Percentiles rank a stretch among this genome's conserved stretches.
phyloP scores from a whole-genome alignment of 148 eudicot genomes.

The Rhododendron ferrugineum region DNA sequence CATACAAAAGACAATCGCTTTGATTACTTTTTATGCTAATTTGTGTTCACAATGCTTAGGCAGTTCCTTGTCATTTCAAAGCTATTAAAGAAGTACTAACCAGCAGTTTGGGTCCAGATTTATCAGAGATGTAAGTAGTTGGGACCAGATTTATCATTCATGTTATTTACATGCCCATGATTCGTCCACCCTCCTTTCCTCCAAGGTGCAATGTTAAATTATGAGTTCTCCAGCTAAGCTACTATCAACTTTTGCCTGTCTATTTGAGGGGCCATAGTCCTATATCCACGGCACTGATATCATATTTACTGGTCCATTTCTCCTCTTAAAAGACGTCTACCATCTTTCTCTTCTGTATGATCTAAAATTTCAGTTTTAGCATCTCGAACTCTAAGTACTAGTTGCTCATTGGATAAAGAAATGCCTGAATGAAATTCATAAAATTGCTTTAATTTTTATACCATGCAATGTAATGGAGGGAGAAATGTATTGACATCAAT shows the following conservation, averaged over 20 bases:
- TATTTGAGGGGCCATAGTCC: not conserved
- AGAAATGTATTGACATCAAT: not conserved
- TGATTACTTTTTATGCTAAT: slow-evolving; percentile 22
- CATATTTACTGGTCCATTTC: not conserved
- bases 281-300: not conserved
- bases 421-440: not conserved
- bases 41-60: slow-evolving; percentile 39
- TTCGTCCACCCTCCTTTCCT: not conserved
- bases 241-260: not conserved
- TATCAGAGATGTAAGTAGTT: slow-evolving; percentile 64
- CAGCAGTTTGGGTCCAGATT: slow-evolving; percentile 53
- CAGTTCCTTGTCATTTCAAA: slow-evolving; percentile 63
- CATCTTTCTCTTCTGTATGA: not conserved
- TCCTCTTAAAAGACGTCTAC: not conserved
- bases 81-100: slow-evolving; percentile 64
- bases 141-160: not conserved
- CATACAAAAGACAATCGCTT: not conserved
- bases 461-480: not conserved
- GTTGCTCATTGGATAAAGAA: not conserved
- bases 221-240: not conserved
- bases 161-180: not conserved
- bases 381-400: not conserved
- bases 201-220: not conserved
- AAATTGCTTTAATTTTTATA: not conserved
- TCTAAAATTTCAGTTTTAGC: not conserved